Conservation (phyloP, 192 early-diverging fungal genomes). For the Backusella tarrabulga region DNA sequence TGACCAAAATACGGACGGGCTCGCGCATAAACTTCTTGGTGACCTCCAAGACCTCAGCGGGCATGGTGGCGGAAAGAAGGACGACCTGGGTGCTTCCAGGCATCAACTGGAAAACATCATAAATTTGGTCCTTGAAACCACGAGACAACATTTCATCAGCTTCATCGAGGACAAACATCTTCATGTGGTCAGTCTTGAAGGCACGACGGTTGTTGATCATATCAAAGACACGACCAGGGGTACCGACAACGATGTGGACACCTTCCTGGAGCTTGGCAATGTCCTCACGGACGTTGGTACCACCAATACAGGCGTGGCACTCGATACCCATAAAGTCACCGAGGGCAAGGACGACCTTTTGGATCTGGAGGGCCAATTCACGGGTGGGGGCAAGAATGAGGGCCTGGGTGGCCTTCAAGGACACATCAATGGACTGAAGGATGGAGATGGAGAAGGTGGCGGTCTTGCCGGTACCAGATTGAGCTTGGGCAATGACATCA, state of each 20-base stretch:
- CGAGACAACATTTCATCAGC: slow-evolving; percentile 99
- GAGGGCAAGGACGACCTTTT: slow-evolving; percentile 92
- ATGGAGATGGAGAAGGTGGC: slow-evolving; percentile 99
- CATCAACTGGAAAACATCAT: slow-evolving; percentile 93
- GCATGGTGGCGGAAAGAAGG: slow-evolving; percentile 96
- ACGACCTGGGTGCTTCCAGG: slow-evolving; percentile 93
- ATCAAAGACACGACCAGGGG: slow-evolving; percentile 97
- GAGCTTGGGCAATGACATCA: slow-evolving; percentile 99
- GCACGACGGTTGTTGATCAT: slow-evolving; percentile 91
- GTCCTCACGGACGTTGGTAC: slow-evolving; percentile 92
- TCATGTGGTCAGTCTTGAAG: slow-evolving; percentile 81
- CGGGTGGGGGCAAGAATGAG: slow-evolving; percentile 97
- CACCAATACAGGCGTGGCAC: slow-evolving; percentile 97
- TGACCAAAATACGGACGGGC: slow-evolving; percentile 98
- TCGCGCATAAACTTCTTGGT: slow-evolving; percentile 98
- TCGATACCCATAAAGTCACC: slow-evolving; percentile 95
- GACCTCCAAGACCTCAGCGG: slow-evolving; percentile 90
- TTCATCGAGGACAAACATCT: slow-evolving; percentile 99
- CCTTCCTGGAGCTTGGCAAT: slow-evolving; percentile 77
- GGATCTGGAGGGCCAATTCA: slow-evolving; percentile 98
- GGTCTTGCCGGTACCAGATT: slow-evolving; percentile 99
- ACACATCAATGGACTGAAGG: slow-evolving; percentile 88
- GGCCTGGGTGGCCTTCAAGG: slow-evolving; percentile 83
- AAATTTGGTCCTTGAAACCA: slow-evolving; percentile 99
- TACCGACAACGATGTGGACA: slow-evolving; percentile 94